Conservation (phyloP, 495 filamentous ascomycete genomes). For the Hypoxylon fragiforme region DNA sequence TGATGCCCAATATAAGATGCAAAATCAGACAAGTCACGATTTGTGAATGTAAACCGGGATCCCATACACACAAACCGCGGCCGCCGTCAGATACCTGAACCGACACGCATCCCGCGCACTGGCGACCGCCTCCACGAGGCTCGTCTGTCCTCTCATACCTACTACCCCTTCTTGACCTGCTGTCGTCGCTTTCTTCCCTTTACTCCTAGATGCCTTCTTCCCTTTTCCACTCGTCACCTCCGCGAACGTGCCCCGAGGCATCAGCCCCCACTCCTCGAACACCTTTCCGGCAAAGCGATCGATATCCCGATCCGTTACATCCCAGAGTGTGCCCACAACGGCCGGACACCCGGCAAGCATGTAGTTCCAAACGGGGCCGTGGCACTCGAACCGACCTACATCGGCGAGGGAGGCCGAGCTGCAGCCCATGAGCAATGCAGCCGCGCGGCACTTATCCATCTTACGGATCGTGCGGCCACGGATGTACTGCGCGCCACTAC, state of each 20-base stretch:
- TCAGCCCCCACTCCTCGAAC: slow-evolving; percentile 84
- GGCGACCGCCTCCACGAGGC: slow-evolving; percentile 78
- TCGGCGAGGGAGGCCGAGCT: slow-evolving; percentile 76
- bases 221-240: slow-evolving; percentile 31
- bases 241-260: slow-evolving; percentile 45
- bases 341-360: slow-evolving; percentile 82
- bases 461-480: slow-evolving; percentile 75
- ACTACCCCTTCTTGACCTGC: not conserved
- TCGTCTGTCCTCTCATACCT: slow-evolving; percentile 34
- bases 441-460: slow-evolving; percentile 66
- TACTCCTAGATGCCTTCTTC: slow-evolving; percentile 10
- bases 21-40: not conserved
- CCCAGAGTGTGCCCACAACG: slow-evolving; percentile 90
- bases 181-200: slow-evolving; percentile 7
- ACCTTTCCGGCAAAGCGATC: slow-evolving; percentile 80
- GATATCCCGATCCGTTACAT: slow-evolving; percentile 95
- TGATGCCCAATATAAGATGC: not conserved
- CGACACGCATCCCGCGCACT: slow-evolving; percentile 72
- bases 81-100: slow-evolving; percentile 88
- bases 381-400: slow-evolving; percentile 83
- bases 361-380: slow-evolving; percentile 88
- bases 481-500: slow-evolving; percentile 92
- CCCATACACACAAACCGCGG: slow-evolving; percentile 91
- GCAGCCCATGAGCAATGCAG: slow-evolving; percentile 91
- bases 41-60: slow-evolving; percentile 79